Evolutionary conservation across 2,329 filamentous ascomycete species (phyloP).

Genomic region (Pestalotiopsis sp.): DNA sequence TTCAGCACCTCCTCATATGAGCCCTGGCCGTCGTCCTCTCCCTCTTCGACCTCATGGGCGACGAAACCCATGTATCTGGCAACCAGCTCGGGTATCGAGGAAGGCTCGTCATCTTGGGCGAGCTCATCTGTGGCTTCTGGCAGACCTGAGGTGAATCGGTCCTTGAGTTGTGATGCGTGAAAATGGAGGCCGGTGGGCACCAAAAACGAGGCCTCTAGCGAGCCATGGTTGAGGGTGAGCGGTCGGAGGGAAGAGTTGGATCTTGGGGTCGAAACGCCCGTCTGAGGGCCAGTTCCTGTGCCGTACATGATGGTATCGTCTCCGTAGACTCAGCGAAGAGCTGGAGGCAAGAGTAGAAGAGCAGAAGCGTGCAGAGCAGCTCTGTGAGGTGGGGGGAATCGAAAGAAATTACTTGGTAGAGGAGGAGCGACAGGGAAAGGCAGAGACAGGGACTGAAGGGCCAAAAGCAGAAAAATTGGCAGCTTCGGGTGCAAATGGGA

Average conservation of each 20-base stretch:
- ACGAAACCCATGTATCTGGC: conserved; percentile 92
- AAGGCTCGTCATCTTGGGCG: conserved; percentile 98
- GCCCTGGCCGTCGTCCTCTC: conserved; percentile 85
- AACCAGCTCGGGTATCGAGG: conserved; percentile 88
- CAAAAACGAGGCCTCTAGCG: conserved; percentile 93
- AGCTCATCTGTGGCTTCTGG: conserved; percentile 94
- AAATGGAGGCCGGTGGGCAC: conserved; percentile 95
- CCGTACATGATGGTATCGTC: conserved; percentile 70
- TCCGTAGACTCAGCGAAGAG: conserved; percentile 43
- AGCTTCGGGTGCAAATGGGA: background rate
- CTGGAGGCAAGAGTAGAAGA: conserved; percentile 29
- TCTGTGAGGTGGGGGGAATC: background rate
- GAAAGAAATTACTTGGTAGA: conserved; percentile 3
- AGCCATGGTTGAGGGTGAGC: conserved; percentile 87
- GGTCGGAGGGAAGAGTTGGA: conserved; percentile 91
- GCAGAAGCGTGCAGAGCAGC: conserved; percentile 12
- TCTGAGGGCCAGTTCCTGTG: conserved; percentile 80
- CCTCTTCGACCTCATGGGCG: conserved; percentile 85
- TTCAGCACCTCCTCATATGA: conserved; percentile 93
- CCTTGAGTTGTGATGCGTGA: conserved; percentile 92
- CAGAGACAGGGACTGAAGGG: conserved; percentile 1
- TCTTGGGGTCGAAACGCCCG: conserved; percentile 94
- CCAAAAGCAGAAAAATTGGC: conserved; percentile 2
- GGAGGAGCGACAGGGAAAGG: conserved; percentile 17
- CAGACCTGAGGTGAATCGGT: conserved; percentile 81